A percentile compares a stretch with the other conserved stretches of the same genome.
These are phyloP conservation scores for Diplogelasinospora grovesii DNA, from an alignment of 495 filamentous ascomycete species.

Conservation along the genomic window DNA sequence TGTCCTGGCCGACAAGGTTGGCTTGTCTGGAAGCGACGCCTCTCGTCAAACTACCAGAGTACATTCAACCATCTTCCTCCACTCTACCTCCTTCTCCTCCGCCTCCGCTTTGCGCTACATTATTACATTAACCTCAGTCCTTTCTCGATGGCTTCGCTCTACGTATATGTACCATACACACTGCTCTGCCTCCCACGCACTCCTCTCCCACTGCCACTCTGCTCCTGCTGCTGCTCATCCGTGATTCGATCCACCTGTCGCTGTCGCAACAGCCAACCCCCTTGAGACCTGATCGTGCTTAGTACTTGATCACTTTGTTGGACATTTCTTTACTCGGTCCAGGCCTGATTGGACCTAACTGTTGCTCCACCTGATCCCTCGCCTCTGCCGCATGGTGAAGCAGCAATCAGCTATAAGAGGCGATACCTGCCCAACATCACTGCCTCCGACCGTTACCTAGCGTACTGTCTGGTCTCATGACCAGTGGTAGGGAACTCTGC, in stretches of 20 bases:
- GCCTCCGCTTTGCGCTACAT: conserved; percentile 4
- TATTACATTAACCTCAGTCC: neutral
- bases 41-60: neutral
- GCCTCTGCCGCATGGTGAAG: conserved; percentile 9
- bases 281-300: conserved; percentile 3
- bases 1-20: conserved; percentile 5
- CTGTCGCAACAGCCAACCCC: conserved; percentile 6
- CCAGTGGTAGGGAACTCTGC: neutral
- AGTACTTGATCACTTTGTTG: neutral
- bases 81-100: neutral
- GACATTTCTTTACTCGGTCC: conserved; percentile 1
- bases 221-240: neutral
- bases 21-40: neutral
- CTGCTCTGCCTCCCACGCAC: neutral
- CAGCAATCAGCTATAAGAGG: conserved; percentile 9
- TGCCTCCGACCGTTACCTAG: conserved; percentile 5
- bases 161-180: neutral
- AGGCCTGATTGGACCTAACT: conserved; percentile 1
- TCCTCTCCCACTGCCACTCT: neutral
- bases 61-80: neutral
- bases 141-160: conserved; percentile 8
- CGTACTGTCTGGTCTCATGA: conserved; percentile 4
- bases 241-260: conserved; percentile 10
- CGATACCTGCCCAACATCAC: conserved; percentile 6
- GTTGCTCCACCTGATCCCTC: conserved; percentile 12